phyloP scores from a whole-genome alignment of 805 yeast species.

The Saccharomycopsis capsularis region DNA sequence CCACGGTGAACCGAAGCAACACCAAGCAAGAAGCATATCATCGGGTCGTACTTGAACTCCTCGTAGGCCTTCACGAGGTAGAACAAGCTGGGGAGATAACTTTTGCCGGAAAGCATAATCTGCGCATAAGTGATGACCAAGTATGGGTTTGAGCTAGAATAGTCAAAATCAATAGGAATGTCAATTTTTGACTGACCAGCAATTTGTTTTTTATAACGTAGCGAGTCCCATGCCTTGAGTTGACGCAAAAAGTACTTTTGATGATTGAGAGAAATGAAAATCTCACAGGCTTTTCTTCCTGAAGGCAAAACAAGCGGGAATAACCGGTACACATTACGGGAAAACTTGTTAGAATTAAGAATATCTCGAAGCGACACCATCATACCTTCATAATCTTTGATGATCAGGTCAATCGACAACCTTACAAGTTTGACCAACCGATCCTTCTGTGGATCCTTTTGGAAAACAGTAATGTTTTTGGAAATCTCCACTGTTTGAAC shows the following conservation, averaged over 20 bases:
- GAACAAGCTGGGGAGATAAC: slow-evolving; percentile 75
- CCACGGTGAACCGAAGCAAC: slow-evolving; percentile 82
- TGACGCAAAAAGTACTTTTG: slow-evolving; percentile 89
- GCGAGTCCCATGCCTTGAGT: slow-evolving; percentile 78
- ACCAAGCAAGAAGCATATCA: slow-evolving; percentile 68
- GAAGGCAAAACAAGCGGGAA: slow-evolving; percentile 62
- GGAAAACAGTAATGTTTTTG: slow-evolving; percentile 69
- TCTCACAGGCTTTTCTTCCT: slow-evolving; percentile 51
- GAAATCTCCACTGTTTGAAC: slow-evolving; percentile 67
- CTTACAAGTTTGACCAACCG: slow-evolving; percentile 57
- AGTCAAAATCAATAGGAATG: slow-evolving; percentile 23
- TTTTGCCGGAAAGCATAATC: slow-evolving; percentile 70
- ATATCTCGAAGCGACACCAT: slow-evolving; percentile 55
- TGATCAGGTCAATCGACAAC: slow-evolving; percentile 47
- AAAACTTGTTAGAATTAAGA: slow-evolving; percentile 66
- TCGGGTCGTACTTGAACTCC: slow-evolving; percentile 66
- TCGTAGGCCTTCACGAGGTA: slow-evolving; percentile 68
- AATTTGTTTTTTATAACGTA: slow-evolving; percentile 45
- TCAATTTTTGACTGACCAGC: slow-evolving; percentile 72
- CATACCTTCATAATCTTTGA: slow-evolving; percentile 47
- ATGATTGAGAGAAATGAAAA: slow-evolving; percentile 69
- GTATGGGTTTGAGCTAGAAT: slow-evolving; percentile 42
- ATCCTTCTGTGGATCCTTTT: slow-evolving; percentile 53
- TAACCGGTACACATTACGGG: slow-evolving; percentile 56
- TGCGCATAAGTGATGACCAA: slow-evolving; percentile 74